phyloP scores from a whole-genome alignment of 345 rosid species.

The Chamaenerion angustifolium region DNA sequence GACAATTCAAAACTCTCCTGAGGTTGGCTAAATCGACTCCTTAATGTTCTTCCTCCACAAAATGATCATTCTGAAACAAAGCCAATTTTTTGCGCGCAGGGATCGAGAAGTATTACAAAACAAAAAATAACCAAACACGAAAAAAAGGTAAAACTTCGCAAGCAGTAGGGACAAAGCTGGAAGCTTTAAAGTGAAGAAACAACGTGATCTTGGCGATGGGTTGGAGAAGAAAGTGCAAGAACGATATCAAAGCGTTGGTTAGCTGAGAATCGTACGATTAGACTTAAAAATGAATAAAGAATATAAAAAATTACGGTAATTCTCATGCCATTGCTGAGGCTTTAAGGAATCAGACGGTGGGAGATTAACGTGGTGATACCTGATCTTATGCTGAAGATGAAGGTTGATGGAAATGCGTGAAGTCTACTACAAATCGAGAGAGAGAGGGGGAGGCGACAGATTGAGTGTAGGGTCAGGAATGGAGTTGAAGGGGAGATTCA shows the following conservation, averaged over 20 bases:
- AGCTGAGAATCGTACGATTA: too few species aligned
- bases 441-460: neutral
- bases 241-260: slow-evolving; percentile 6
- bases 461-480: neutral
- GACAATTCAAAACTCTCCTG: too few species aligned
- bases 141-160: neutral
- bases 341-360: neutral
- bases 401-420: neutral
- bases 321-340: neutral
- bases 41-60: too few species aligned
- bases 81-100: too few species aligned
- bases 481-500: too few species aligned
- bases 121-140: neutral
- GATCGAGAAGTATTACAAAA: too few species aligned
- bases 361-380: slow-evolving; percentile 14
- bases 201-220: slow-evolving; percentile 9
- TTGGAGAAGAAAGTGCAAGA: slow-evolving; percentile 7
- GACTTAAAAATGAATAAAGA: neutral
- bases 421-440: slow-evolving; percentile 2
- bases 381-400: slow-evolving; percentile 11
- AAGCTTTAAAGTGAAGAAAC: slow-evolving; percentile 12
- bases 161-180: neutral
- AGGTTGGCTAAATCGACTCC: too few species aligned
- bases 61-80: too few species aligned
- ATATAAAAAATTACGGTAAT: neutral